Percentiles rank a stretch among this genome's conserved stretches.
phyloP scores from a whole-genome alignment of 331 rosid genomes.

The Dryas integrifolia region DNA sequence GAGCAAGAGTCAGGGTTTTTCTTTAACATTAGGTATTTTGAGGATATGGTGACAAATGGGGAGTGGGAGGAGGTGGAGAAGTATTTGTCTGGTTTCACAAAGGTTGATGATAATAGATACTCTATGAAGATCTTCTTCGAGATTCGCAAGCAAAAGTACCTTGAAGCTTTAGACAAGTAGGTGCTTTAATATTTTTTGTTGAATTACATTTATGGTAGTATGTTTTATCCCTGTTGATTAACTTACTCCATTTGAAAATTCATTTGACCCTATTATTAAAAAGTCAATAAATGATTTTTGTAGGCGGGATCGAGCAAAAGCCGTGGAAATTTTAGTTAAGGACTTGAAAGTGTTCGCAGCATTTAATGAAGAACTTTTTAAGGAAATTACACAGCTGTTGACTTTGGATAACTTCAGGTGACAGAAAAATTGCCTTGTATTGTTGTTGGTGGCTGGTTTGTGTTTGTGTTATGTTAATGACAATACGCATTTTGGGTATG shows the following conservation, averaged over 20 bases:
- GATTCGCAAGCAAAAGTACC: slow-evolving; percentile 96
- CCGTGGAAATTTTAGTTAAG: slow-evolving; percentile 92
- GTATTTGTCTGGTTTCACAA: slow-evolving; percentile 94
- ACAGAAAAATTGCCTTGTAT: slow-evolving; percentile 15
- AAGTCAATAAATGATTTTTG: slow-evolving; percentile 30
- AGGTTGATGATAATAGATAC: slow-evolving; percentile 97
- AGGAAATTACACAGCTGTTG: slow-evolving; percentile 91
- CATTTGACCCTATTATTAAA: slow-evolving; percentile 11
- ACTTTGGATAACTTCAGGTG: slow-evolving; percentile 95
- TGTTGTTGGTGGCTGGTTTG: neutral
- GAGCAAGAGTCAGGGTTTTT: slow-evolving; percentile 98
- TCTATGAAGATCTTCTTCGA: slow-evolving; percentile 99
- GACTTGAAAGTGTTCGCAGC: slow-evolving; percentile 95
- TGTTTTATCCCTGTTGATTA: slow-evolving; percentile 12
- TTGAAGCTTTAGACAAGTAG: slow-evolving; percentile 95
- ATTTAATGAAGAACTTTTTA: slow-evolving; percentile 93
- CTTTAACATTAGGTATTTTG: slow-evolving; percentile 94
- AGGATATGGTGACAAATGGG: slow-evolving; percentile 95
- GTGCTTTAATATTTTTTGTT: slow-evolving; percentile 14
- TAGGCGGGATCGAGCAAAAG: slow-evolving; percentile 94
- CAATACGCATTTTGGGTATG: neutral
- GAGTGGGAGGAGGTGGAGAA: slow-evolving; percentile 99
- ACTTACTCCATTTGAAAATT: slow-evolving; percentile 13
- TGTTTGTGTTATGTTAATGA: neutral
- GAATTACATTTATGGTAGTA: neutral